Conservation (phyloP, 78 protist species). For the Dictyostelium discoideum region dicty_2.7 NC_007089.4:3718001-3718500, state of each 20-base stretch:
- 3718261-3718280: neutral
- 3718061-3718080: neutral
- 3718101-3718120: neutral
- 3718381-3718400: neutral
- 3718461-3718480: neutral
- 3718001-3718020: neutral
- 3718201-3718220: neutral
- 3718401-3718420: neutral
- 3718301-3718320: neutral
- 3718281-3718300: neutral
- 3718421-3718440: neutral
- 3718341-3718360: conserved; percentile 26
- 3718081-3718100: neutral
- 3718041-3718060: neutral
- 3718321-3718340: conserved; percentile 46
- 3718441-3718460: neutral
- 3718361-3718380: conserved; percentile 36
- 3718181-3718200: neutral
- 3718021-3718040: neutral
- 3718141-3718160: neutral
- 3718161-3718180: neutral
- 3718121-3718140: neutral
- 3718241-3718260: no score
- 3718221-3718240: no score
- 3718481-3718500: neutral